Percentiles rank a stretch among this genome's conserved stretches.
phyloP scores from a whole-genome alignment of 2,329 filamentous ascomycete genomes.

The Knufia petricola region DNA sequence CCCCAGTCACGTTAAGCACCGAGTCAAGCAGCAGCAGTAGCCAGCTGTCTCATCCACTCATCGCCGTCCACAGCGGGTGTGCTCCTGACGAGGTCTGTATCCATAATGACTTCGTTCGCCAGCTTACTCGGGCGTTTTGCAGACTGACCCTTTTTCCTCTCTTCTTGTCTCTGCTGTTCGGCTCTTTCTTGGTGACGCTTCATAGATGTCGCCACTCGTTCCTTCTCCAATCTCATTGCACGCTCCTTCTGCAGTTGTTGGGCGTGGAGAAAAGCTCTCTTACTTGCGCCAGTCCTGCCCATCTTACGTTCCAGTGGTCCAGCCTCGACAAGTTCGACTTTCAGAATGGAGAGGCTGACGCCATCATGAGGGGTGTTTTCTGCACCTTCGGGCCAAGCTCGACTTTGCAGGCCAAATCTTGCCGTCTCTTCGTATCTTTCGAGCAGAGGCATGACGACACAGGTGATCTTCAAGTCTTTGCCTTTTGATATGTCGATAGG shows the following conservation, averaged over 20 bases:
- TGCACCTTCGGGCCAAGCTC: constrained; percentile 49
- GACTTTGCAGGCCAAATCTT: constrained; percentile 71
- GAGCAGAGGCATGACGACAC: constrained; percentile 72
- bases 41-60: constrained; percentile 8
- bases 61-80: not conserved
- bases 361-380: constrained; percentile 61
- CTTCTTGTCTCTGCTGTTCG: constrained; percentile 1
- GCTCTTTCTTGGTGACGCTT: constrained; percentile 1
- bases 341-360: constrained; percentile 75
- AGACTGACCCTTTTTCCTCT: not conserved
- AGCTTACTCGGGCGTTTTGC: not conserved
- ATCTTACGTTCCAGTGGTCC: constrained; percentile 36
- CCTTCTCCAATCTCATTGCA: constrained; percentile 16
- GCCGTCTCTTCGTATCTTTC: constrained; percentile 66
- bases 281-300: constrained; percentile 38
- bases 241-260: constrained; percentile 25
- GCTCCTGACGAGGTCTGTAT: not conserved
- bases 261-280: constrained; percentile 39
- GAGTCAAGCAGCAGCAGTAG: constrained; percentile 7
- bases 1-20: too few relatives aligned
- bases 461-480: constrained; percentile 75
- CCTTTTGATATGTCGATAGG: constrained; percentile 48
- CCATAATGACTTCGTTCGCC: constrained; percentile 3
- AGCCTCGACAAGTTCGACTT: constrained; percentile 79
- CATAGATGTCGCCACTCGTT: constrained; percentile 1